These are phyloP conservation scores for Ogataea degrootiae DNA, from an alignment of 805 yeast species.

Conservation along the genomic window DNA sequence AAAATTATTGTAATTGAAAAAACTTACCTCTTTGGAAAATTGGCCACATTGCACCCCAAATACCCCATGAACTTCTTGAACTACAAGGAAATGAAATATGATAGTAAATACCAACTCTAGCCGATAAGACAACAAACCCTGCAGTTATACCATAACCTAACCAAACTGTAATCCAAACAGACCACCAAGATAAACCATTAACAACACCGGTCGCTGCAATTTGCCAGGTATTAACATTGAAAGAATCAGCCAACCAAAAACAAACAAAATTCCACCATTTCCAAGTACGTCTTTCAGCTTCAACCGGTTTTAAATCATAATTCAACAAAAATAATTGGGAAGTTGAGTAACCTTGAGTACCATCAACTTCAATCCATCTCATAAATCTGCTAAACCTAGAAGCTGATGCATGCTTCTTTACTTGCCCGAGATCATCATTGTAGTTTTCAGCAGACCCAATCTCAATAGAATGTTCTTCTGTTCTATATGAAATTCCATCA, in stretches of 20 bases:
- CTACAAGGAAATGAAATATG: slow-evolving; percentile 85
- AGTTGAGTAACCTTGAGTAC: slow-evolving; percentile 36
- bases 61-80: slow-evolving; percentile 78
- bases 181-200: slow-evolving; percentile 86
- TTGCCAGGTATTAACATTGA: slow-evolving; percentile 88
- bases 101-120: slow-evolving; percentile 75
- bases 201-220: slow-evolving; percentile 82
- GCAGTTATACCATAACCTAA: slow-evolving; percentile 73
- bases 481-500: neutral
- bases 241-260: slow-evolving; percentile 87
- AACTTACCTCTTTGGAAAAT: slow-evolving; percentile 56
- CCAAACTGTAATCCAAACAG: slow-evolving; percentile 86
- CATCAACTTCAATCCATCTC: slow-evolving; percentile 23
- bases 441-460: neutral
- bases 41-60: slow-evolving; percentile 86
- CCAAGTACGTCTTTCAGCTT: slow-evolving; percentile 74
- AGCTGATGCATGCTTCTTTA: neutral
- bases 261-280: slow-evolving; percentile 73
- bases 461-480: neutral
- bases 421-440: neutral
- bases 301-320: slow-evolving; percentile 76
- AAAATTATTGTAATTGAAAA: too few relatives aligned
- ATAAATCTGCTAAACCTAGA: slow-evolving; percentile 6
- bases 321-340: slow-evolving; percentile 66
- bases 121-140: slow-evolving; percentile 60